Base-by-base conservation (phyloP, 2,329 filamentous ascomycete genomes). In the Teratosphaeriaceae sp. region DNA sequence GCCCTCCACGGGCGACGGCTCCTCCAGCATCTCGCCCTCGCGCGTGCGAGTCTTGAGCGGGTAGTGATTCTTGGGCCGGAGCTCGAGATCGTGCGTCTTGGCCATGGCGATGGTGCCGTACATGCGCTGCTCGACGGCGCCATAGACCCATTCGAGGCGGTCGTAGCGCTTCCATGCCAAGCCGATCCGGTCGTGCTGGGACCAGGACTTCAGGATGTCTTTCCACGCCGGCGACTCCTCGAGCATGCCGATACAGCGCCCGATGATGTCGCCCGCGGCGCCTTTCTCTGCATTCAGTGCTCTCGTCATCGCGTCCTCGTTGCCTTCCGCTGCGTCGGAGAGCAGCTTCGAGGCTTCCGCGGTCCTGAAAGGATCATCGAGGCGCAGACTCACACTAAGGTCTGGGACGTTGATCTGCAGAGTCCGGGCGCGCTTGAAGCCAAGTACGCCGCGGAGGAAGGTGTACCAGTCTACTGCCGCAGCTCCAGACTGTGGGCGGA, bases 81-180 rank as follows among this genome's bases (percentile, higher is more conserved):
- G 60, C 57, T 84, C 79, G 13, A 84, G 71, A 39, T 84, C 79
- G 55, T 84, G 80, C 2, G 79, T 78, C 38, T 72, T 74, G 49
- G 76, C 69, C 79, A 84, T 82, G 23, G 78, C 80, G 49, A 84
- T 78, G 0, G 79, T 76, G 26, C 80, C 80, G 49, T 82, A 82
- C 80, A 84, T 84, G 47, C 76, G 78, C 50, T 78, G 72, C 56
- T 84, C 80, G 41, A 82, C 80, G 9, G 69, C 67, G 13, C 80
- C 80, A 58, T 81, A 73, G 3, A 84, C 68, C 80, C 80, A 84
- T 61, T 84, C 80, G 13, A 84, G 65, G 19, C 80, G 71, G 54
- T 84, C 80, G 55, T 84, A 84, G 35, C 80, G 70, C 60, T 80
- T 81, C 80, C 80, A 84, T 3, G 78, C 80, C 38, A 84, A 68